Evolutionary conservation across 768 basidiomycete genomes (phyloP).

Genomic region (Clathrus columnatus): DNA sequence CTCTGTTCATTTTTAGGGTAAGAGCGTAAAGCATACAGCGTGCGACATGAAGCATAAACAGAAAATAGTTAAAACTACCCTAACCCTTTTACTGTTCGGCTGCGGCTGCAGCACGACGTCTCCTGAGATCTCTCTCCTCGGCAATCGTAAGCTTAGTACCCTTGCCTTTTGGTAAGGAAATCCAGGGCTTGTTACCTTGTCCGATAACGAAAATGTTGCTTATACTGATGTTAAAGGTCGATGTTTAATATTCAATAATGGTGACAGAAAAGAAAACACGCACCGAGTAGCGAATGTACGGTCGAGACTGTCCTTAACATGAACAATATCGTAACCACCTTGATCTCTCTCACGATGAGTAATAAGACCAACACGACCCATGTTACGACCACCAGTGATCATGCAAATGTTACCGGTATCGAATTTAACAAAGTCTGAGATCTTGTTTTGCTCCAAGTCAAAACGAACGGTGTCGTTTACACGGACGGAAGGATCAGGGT

Average conservation of each 20-base stretch:
- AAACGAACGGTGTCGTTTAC: constrained; percentile 98
- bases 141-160: constrained; percentile 96
- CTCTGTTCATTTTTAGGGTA: neutral
- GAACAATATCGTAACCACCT: constrained; percentile 98
- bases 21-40: neutral
- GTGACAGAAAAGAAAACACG: constrained; percentile 20
- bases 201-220: constrained; percentile 98
- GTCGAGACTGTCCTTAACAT: constrained; percentile 92
- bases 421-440: constrained; percentile 87
- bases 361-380: constrained; percentile 96
- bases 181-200: constrained; percentile 90
- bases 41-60: neutral
- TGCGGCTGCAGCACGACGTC: constrained; percentile 63
- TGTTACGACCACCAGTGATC: constrained; percentile 99
- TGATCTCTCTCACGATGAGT: constrained; percentile 95
- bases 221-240: constrained; percentile 44
- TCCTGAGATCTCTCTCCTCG: constrained; percentile 89
- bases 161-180: constrained; percentile 96
- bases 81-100: neutral
- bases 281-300: constrained; percentile 97
- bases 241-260: neutral
- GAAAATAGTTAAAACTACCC: neutral
- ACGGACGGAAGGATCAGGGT: constrained; percentile 91
- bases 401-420: constrained; percentile 96
- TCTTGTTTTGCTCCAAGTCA: constrained; percentile 91